phyloP scores from a whole-genome alignment of 108 stramenopile species.

The Pseudonitzschia multistriata region DNA sequence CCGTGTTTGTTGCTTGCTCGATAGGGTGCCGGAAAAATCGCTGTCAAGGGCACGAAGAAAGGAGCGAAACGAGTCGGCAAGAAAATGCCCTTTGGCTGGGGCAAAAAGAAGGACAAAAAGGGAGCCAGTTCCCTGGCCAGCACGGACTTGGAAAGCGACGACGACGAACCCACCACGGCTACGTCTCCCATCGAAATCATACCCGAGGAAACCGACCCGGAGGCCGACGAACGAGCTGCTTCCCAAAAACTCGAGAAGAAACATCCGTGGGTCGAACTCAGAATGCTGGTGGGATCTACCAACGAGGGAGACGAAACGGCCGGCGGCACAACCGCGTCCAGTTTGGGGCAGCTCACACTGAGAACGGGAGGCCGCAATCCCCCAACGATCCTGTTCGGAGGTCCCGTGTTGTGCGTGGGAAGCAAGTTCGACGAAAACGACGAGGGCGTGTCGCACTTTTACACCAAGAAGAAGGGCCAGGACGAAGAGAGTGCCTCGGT shows the following conservation, averaged over 20 bases:
- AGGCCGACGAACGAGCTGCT: constrained; percentile 14
- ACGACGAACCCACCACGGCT: constrained; percentile 13
- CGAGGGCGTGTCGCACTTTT: constrained; percentile 72
- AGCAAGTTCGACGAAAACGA: constrained; percentile 42
- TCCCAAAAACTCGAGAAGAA: constrained; percentile 21
- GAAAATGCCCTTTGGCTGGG: constrained; percentile 22
- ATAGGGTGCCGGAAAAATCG: constrained; percentile 27
- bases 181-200: constrained; percentile 19
- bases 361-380: constrained; percentile 68
- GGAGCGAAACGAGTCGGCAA: constrained; percentile 19
- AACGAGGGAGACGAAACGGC: constrained; percentile 51
- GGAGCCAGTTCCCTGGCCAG: constrained; percentile 14
- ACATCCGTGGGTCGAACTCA: constrained; percentile 57
- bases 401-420: constrained; percentile 76
- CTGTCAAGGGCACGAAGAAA: constrained; percentile 21
- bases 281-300: constrained; percentile 46
- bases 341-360: constrained; percentile 57
- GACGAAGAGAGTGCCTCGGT: constrained; percentile 53
- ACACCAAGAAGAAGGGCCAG: constrained; percentile 50
- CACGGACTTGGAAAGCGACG: constrained; percentile 27
- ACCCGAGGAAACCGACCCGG: background rate
- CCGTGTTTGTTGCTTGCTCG: background rate
- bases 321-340: constrained; percentile 51
- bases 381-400: constrained; percentile 73
- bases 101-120: constrained; percentile 27